Evolutionary conservation across 495 filamentous ascomycete genomes (phyloP).

Genomic region (Parachaetomium inaequale): DNA sequence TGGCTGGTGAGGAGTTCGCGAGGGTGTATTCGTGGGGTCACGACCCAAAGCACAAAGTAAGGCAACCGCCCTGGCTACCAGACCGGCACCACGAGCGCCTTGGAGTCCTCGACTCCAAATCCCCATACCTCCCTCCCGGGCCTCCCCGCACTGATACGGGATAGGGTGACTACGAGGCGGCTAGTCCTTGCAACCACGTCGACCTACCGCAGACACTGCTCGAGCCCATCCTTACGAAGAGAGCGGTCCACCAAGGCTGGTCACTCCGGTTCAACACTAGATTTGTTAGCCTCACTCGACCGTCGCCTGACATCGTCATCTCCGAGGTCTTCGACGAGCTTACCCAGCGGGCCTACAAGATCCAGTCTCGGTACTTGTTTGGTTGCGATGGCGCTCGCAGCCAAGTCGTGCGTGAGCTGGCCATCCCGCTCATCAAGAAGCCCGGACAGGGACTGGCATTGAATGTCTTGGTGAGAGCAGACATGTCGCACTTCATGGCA

Average conservation of each 20-base stretch:
- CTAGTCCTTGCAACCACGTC: constrained; percentile 46
- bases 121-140: not conserved
- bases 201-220: constrained; percentile 52
- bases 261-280: constrained; percentile 44
- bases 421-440: constrained; percentile 48
- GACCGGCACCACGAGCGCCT: not conserved
- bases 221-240: constrained; percentile 50
- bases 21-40: constrained; percentile 53
- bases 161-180: constrained; percentile 52
- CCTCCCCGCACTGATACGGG: not conserved
- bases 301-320: constrained; percentile 31
- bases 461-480: constrained; percentile 52
- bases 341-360: constrained; percentile 40
- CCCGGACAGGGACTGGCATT: constrained; percentile 53
- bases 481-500: constrained; percentile 49
- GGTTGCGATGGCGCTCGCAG: constrained; percentile 56
- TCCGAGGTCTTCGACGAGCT: constrained; percentile 43
- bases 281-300: constrained; percentile 34
- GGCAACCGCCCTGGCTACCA: not conserved
- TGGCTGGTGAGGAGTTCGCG: constrained; percentile 54
- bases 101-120: not conserved
- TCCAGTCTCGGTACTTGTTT: constrained; percentile 54
- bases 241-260: constrained; percentile 43
- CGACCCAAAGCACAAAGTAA: constrained; percentile 44
- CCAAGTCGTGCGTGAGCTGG: constrained; percentile 47